Conservation (phyloP, 2,329 filamentous ascomycete species). For the Cordyceps militaris region DNA sequence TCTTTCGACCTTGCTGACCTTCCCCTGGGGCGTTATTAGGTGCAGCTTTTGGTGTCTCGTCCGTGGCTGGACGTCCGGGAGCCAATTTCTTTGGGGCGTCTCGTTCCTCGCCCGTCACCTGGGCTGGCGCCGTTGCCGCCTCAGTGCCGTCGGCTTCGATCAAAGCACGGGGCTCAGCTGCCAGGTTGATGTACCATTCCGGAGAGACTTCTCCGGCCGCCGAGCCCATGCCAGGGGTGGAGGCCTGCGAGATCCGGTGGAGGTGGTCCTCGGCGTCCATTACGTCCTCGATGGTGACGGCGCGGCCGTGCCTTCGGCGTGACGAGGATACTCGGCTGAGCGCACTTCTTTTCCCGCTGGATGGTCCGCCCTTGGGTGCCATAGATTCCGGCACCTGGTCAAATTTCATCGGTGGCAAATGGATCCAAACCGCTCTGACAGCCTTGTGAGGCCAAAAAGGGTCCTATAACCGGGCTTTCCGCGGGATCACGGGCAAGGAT, state of each 20-base stretch:
- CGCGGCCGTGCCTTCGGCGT: slow-evolving; percentile 4
- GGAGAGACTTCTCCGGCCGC: background rate
- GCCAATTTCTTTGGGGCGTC: background rate
- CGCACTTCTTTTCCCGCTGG: slow-evolving; percentile 3
- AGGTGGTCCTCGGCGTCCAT: background rate
- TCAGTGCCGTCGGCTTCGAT: background rate
- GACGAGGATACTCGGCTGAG: slow-evolving; percentile 9
- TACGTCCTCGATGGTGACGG: slow-evolving; percentile 7
- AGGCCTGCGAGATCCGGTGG: background rate
- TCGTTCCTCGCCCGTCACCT: background rate
- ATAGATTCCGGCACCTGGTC: background rate
- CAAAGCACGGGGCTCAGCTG: background rate
- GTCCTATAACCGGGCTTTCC: background rate
- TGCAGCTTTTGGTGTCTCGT: background rate
- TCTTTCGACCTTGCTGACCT: background rate
- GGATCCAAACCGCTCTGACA: background rate
- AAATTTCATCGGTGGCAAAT: background rate
- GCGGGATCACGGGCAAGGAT: background rate
- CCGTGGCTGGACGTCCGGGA: background rate
- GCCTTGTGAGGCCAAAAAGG: background rate
- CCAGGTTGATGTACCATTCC: background rate
- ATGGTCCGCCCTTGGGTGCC: background rate
- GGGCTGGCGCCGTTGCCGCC: background rate
- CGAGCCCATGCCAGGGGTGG: background rate
- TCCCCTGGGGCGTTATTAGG: background rate